Evolutionary conservation across 371 early-diverging fungal species (phyloP).

Genomic region (Smittium mucronatum): DNA sequence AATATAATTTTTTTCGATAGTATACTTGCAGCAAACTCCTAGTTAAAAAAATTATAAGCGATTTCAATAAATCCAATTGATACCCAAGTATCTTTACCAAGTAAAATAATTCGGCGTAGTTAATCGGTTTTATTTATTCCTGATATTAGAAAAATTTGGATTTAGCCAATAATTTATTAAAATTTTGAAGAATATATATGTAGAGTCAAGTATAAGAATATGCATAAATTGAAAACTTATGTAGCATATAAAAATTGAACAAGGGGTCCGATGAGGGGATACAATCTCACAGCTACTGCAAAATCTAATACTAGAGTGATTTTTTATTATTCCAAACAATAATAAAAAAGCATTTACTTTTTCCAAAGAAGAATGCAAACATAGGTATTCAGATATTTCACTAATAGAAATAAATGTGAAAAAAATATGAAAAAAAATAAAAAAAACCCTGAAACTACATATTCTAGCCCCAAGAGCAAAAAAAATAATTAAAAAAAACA

Average conservation of each 20-base stretch:
- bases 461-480: background rate
- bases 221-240: background rate
- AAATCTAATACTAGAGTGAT: background rate
- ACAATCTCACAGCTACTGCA: background rate
- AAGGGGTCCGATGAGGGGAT: background rate
- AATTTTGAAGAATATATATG: background rate
- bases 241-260: background rate
- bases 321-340: background rate
- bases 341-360: background rate
- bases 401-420: background rate
- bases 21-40: background rate
- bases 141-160: background rate
- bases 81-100: background rate
- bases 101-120: background rate
- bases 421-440: background rate
- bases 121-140: background rate
- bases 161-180: background rate
- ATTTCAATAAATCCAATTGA: background rate
- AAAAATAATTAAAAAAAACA: background rate
- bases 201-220: background rate
- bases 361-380: background rate
- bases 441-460: background rate
- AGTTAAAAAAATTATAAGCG: background rate
- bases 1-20: background rate
- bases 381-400: background rate